These are phyloP conservation scores for Fusarium sp. DNA, from an alignment of 2,329 filamentous ascomycete species.

Conservation along the genomic window DNA sequence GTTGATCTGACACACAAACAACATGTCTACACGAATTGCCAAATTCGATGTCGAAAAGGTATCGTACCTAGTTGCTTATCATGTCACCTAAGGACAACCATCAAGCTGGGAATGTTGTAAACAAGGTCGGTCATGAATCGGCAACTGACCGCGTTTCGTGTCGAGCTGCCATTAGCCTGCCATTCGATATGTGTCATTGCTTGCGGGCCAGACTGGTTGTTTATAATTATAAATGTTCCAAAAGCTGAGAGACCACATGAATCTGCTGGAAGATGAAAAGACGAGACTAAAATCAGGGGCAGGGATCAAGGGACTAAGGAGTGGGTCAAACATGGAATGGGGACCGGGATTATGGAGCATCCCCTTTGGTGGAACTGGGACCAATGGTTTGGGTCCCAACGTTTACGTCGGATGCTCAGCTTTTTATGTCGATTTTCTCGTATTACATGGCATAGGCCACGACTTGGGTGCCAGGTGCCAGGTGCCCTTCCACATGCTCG, in stretches of 20 bases:
- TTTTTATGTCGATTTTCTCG: constrained; percentile 42
- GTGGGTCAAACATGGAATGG: constrained; percentile 34
- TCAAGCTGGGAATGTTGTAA: not conserved
- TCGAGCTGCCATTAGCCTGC: not conserved
- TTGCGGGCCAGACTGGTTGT: constrained; percentile 4
- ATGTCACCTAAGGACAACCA: constrained; percentile 4
- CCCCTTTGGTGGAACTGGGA: constrained; percentile 16
- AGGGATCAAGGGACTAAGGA: constrained; percentile 39
- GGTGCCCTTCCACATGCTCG: not conserved
- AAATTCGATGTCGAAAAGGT: constrained; percentile 8
- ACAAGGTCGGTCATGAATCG: constrained; percentile 5
- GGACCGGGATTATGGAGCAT: constrained; percentile 25
- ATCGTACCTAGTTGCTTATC: constrained; percentile 17
- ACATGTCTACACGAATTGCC: constrained; percentile 5
- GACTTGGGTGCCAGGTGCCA: not conserved
- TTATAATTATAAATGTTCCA: constrained; percentile 7
- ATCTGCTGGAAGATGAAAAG: constrained; percentile 17
- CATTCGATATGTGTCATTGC: not conserved
- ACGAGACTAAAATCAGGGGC: constrained; percentile 21
- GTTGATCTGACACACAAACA: constrained; percentile 17
- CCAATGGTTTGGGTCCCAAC: constrained; percentile 40
- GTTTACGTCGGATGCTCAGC: constrained; percentile 27
- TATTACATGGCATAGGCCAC: constrained; percentile 32
- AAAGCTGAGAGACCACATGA: constrained; percentile 16
- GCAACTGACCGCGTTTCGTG: not conserved